Conservation (phyloP, 768 basidiomycete species). For the Termitomyces sp. region DNA sequence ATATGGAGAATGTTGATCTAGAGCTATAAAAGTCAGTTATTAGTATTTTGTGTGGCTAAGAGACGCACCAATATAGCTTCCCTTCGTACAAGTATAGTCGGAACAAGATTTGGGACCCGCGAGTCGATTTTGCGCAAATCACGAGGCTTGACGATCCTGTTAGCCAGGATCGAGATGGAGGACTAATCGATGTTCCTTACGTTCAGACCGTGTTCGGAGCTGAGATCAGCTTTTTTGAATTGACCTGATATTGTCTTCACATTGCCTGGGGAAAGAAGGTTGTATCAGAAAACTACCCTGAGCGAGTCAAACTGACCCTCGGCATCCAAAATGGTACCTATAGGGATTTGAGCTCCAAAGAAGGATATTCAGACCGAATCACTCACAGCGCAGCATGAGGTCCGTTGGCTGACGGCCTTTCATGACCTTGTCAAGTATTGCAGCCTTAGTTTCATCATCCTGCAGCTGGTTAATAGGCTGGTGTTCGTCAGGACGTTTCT, state of each 20-base stretch:
- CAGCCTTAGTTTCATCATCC: slow-evolving; percentile 66
- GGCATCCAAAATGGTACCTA: slow-evolving; percentile 84
- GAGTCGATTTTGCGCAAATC: slow-evolving; percentile 97
- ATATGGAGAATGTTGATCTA: slow-evolving; percentile 94
- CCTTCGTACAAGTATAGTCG: slow-evolving; percentile 85
- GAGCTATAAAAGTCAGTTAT: not conserved
- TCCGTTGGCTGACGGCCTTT: slow-evolving; percentile 86
- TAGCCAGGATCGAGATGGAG: slow-evolving; percentile 13
- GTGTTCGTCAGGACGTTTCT: slow-evolving; percentile 25
- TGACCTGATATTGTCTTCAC: slow-evolving; percentile 85
- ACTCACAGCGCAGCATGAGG: slow-evolving; percentile 86
- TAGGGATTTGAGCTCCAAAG: slow-evolving; percentile 7
- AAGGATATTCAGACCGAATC: slow-evolving; percentile 7
- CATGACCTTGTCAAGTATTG: slow-evolving; percentile 80
- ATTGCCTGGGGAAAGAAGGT: slow-evolving; percentile 44
- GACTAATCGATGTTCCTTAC: slow-evolving; percentile 42
- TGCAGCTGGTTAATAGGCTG: slow-evolving; percentile 32
- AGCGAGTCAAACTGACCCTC: slow-evolving; percentile 45
- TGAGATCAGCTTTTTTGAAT: slow-evolving; percentile 88
- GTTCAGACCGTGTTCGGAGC: slow-evolving; percentile 82
- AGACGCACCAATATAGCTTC: slow-evolving; percentile 77
- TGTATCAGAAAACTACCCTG: not conserved
- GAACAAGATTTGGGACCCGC: slow-evolving; percentile 87
- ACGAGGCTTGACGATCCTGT: slow-evolving; percentile 57
- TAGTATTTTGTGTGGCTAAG: not conserved